A percentile compares a stretch with the other conserved stretches of the same genome.
Conservation (phyloP, 1,284 basidiomycete species). For the Hemileia vastatrix region DNA sequence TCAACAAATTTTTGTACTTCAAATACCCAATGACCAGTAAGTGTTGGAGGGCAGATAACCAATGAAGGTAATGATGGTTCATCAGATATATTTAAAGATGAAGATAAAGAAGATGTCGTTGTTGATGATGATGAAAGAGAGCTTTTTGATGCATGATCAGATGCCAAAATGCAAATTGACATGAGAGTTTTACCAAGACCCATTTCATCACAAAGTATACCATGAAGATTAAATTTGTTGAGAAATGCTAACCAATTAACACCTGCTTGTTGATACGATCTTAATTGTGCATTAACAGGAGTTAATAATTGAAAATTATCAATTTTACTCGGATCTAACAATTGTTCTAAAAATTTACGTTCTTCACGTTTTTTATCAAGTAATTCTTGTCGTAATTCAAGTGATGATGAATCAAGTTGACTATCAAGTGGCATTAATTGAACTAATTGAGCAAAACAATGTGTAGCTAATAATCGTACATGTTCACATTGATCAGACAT, state of each 20-base stretch:
- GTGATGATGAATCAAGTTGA: constrained; percentile 86
- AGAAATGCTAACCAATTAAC: constrained; percentile 98
- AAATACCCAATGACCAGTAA: constrained; percentile 97
- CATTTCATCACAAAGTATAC: constrained; percentile 98
- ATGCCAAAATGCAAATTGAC: constrained; percentile 94
- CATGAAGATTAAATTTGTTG: constrained; percentile 88
- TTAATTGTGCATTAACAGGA: constrained; percentile 79
- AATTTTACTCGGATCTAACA: constrained; percentile 88
- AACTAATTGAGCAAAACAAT: constrained; percentile 93
- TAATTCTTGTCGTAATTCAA: constrained; percentile 77
- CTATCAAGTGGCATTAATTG: constrained; percentile 99
- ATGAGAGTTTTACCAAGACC: constrained; percentile 96
- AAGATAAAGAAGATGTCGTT: constrained; percentile 57
- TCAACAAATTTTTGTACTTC: constrained; percentile 89
- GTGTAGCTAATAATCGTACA: constrained; percentile 84
- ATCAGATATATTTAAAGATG: constrained; percentile 61
- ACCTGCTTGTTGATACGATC: constrained; percentile 95
- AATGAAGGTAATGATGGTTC: constrained; percentile 79
- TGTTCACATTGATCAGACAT: constrained; percentile 94
- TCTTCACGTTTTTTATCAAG: constrained; percentile 76
- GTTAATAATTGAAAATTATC: constrained; percentile 82
- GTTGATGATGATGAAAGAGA: constrained; percentile 83
- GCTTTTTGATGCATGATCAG: no score
- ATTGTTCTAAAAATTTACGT: constrained; percentile 81
- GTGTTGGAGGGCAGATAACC: constrained; percentile 90